phyloP scores from a whole-genome alignment of 2,329 filamentous ascomycete species.

The Hypoxylon sp. region DNA sequence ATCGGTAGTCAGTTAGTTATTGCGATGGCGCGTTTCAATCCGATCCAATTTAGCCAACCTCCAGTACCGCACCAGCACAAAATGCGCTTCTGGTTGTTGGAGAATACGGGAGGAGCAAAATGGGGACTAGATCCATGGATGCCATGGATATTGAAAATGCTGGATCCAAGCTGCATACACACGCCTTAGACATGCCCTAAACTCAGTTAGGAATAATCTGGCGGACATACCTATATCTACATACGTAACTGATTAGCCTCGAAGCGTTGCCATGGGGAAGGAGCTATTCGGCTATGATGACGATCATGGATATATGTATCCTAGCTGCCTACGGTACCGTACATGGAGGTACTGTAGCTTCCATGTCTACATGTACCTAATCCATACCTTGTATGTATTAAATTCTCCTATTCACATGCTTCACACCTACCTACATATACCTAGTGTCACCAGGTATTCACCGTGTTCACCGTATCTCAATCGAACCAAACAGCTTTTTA shows the following conservation, averaged over 20 bases:
- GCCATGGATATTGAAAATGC: constrained; percentile 27
- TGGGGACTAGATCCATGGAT: constrained; percentile 5
- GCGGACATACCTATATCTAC: constrained; percentile 7
- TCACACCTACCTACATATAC: neutral
- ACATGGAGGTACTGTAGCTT: neutral
- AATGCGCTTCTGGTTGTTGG: constrained; percentile 2
- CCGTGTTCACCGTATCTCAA: neutral
- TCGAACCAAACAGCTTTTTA: neutral
- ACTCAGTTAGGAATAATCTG: constrained; percentile 28
- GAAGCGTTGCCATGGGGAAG: constrained; percentile 9
- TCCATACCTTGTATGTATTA: neutral
- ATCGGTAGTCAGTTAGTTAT: constrained; percentile 25
- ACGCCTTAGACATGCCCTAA: constrained; percentile 22
- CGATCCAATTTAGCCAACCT: constrained; percentile 36
- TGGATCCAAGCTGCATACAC: constrained; percentile 13
- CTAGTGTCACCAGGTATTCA: neutral
- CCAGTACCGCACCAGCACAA: constrained; percentile 13
- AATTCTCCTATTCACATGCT: neutral
- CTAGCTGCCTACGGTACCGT: neutral
- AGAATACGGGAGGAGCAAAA: constrained; percentile 30
- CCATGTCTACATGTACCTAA: neutral
- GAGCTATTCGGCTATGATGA: constrained; percentile 19
- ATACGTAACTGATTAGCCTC: constrained; percentile 22
- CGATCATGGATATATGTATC: constrained; percentile 22
- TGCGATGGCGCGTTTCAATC: constrained; percentile 30